A percentile compares a stretch with the other conserved stretches of the same genome.
Conservation (phyloP, 208 protist genomes). For the Leishmania major region DNA sequence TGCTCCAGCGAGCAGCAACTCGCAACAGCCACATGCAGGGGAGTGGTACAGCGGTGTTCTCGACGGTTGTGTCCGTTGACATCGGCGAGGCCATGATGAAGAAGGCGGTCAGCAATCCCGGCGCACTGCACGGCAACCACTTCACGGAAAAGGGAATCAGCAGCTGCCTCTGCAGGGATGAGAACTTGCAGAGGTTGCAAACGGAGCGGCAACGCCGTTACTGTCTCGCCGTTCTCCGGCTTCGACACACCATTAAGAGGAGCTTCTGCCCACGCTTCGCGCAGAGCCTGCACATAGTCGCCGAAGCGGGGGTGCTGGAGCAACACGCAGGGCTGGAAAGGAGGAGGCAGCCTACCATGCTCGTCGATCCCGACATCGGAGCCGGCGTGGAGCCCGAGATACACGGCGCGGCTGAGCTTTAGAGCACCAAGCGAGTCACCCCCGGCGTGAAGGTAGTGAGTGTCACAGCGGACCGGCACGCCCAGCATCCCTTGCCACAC, state of each 20-base stretch:
- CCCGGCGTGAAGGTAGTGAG: slow-evolving; percentile 60
- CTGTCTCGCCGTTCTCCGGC: not conserved
- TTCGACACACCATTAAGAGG: not conserved
- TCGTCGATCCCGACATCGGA: slow-evolving; percentile 49
- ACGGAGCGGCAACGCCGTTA: not conserved
- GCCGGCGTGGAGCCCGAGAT: slow-evolving; percentile 37
- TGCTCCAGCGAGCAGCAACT: slow-evolving; percentile 4
- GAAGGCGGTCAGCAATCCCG: slow-evolving; percentile 32
- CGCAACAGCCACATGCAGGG: slow-evolving; percentile 50
- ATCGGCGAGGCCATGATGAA: slow-evolving; percentile 26
- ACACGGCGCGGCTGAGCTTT: slow-evolving; percentile 53
- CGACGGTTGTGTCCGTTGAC: slow-evolving; percentile 51
- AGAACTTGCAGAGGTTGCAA: not conserved
- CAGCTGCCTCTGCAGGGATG: not conserved
- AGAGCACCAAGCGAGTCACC: slow-evolving; percentile 72
- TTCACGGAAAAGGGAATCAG: slow-evolving; percentile 20
- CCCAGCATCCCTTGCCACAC: slow-evolving; percentile 40
- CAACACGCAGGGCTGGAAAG: slow-evolving; percentile 52
- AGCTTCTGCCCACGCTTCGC: not conserved
- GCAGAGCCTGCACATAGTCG: slow-evolving; percentile 45
- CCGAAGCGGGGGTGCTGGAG: slow-evolving; percentile 42
- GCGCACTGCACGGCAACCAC: slow-evolving; percentile 35
- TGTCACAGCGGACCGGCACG: slow-evolving; percentile 25
- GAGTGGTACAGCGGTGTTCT: slow-evolving; percentile 43
- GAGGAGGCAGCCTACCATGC: slow-evolving; percentile 42